A percentile compares a stretch with the other conserved stretches of the same genome.
Evolutionary conservation across 495 filamentous ascomycete genomes (phyloP).

Genomic region (Penicillium argentinense): DNA sequence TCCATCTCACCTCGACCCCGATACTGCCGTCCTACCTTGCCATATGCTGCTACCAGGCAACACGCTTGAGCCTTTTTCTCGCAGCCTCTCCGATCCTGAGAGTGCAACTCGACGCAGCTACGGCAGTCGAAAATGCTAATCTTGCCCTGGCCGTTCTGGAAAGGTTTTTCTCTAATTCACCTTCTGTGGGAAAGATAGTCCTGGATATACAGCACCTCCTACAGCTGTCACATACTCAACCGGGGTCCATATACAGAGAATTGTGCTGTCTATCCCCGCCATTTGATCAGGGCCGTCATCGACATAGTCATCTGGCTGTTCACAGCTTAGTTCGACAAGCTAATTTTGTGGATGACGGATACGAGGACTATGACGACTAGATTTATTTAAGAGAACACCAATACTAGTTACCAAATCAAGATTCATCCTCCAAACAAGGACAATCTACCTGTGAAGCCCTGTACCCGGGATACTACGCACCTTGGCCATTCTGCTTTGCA

Average conservation of each 20-base stretch:
- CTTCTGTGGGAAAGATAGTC: slow-evolving; percentile 1
- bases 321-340: slow-evolving; percentile 21
- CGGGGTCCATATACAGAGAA: slow-evolving; percentile 4
- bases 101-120: not conserved
- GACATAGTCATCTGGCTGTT: slow-evolving; percentile 18
- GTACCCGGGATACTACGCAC: too few species aligned
- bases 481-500: too few species aligned
- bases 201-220: slow-evolving; percentile 8
- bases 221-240: not conserved
- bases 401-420: too few species aligned
- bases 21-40: slow-evolving; percentile 15
- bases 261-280: slow-evolving; percentile 3
- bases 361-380: slow-evolving; percentile 10
- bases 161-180: slow-evolving; percentile 3
- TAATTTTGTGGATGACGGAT: slow-evolving; percentile 20
- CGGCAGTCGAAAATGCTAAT: slow-evolving; percentile 2
- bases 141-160: slow-evolving; percentile 1
- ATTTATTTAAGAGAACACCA: too few species aligned
- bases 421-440: too few species aligned
- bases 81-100: not conserved
- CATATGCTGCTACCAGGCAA: slow-evolving; percentile 20
- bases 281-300: slow-evolving; percentile 8
- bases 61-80: slow-evolving; percentile 14
- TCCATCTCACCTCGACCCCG: not conserved
- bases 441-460: too few species aligned